phyloP scores from a whole-genome alignment of 306 rosid species.

The Delonix regia region DNA sequence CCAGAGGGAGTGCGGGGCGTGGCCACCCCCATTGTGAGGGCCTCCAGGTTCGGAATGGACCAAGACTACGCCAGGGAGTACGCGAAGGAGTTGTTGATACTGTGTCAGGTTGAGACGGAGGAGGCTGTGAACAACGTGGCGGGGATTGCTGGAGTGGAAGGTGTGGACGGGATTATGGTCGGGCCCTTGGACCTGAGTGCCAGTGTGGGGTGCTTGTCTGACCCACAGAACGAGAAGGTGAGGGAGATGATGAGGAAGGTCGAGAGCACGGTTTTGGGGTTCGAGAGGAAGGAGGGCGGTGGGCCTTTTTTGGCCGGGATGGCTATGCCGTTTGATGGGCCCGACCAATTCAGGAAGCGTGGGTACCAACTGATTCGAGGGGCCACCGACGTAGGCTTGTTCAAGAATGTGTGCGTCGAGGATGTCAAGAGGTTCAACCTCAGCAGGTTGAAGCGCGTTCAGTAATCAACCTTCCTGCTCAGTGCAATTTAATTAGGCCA shows the following conservation, averaged over 20 bases:
- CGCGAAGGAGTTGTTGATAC: constrained; percentile 5
- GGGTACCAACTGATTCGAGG: constrained; percentile 15
- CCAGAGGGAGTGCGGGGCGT: constrained; percentile 8
- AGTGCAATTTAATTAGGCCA: no score
- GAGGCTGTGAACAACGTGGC: constrained; percentile 10
- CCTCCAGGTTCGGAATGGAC: constrained; percentile 20
- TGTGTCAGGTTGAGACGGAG: constrained; percentile 28
- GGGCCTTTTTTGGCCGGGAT: constrained; percentile 15
- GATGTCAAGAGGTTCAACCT: constrained; percentile 1
- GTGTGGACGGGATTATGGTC: constrained; percentile 28
- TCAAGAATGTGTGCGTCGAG: constrained; percentile 6
- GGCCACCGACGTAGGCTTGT: constrained; percentile 5
- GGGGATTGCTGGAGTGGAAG: constrained; percentile 6
- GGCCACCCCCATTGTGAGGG: constrained; percentile 23
- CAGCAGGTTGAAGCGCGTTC: background rate
- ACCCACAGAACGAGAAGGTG: constrained; percentile 14
- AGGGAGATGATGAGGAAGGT: constrained; percentile 16
- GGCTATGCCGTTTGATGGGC: constrained; percentile 9
- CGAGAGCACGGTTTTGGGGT: background rate
- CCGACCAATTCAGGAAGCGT: constrained; percentile 17
- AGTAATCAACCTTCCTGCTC: no score
- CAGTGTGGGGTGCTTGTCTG: background rate
- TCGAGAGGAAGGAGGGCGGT: constrained; percentile 26
- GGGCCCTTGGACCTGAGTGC: constrained; percentile 17
- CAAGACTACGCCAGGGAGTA: background rate